Evolutionary conservation across 2,329 filamentous ascomycete species (phyloP), one percentile per base, ranked within the genome.

Genomic region (Beauveria sp.): DNA sequence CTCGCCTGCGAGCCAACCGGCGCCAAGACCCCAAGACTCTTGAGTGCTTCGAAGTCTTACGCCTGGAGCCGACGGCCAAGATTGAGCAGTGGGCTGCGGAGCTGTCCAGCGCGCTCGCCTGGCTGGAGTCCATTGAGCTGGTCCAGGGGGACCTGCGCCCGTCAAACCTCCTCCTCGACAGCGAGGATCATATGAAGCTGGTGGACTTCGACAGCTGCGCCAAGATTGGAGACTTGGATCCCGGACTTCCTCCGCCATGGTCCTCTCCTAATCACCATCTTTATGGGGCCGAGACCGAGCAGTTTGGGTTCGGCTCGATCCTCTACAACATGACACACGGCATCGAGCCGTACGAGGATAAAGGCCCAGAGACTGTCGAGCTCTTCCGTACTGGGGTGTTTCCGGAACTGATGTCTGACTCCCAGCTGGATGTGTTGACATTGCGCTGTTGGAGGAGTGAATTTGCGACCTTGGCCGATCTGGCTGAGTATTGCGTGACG

Each of bases 61-160:
- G 47, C 9, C 14, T 59, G 10, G 56, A 45, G 47, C 47, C 47
- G 5, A 51, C 38, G 24, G 34, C 47, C 16, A 59, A 52, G 38
- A 30, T 51, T 30, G 47, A 22, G 51, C 67, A 47, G 40, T 63
- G 61, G 63, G 61, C 61, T 16, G 50, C 60, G 42, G 58, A 63
- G 34, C 24, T 65, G 38, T 50, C 24, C 45, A 24, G 53, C 52
- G 42, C 56, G 18, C 46, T 59, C 4, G 63, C 63, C 20, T 65
- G 63, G 58, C 58, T 45, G 1, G 56, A 59, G 20, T 30, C 34
- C 14, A 7, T 51, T 9, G 46, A 24, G 14, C 24, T 58, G 8
- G 56, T 58, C 46, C 47, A 58, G 46, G 56, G 56, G 18, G 56
- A 58, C 18, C 56, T 59, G 5, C 47, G 56, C 34, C 56, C 56